These are phyloP conservation scores for Xerophyta viscosa DNA, from an alignment of 106 monocot species.

Conservation along the genomic window DNA sequence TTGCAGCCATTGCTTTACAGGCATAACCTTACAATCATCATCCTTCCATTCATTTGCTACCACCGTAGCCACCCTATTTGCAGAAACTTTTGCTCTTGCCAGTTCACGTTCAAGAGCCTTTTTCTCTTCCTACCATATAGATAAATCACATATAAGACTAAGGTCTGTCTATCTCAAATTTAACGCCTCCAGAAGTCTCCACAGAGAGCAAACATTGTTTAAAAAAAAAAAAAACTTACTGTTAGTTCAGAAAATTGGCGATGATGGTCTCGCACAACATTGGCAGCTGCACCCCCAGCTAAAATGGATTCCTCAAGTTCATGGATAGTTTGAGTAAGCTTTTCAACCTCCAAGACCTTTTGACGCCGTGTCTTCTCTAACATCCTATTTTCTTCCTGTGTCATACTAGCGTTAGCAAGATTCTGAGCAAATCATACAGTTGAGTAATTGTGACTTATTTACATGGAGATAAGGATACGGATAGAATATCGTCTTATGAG, in stretches of 20 bases:
- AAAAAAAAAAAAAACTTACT: slow-evolving; percentile 17
- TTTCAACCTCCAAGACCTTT: slow-evolving; percentile 50
- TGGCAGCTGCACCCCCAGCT: slow-evolving; percentile 38
- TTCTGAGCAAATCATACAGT: too few species aligned
- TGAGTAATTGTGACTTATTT: too few species aligned
- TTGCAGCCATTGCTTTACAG: slow-evolving; percentile 70
- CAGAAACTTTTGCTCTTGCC: slow-evolving; percentile 46
- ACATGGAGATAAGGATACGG: too few species aligned
- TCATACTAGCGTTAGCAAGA: too few species aligned
- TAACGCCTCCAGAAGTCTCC: too few species aligned
- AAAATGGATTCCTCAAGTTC: slow-evolving; percentile 71
- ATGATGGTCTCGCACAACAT: slow-evolving; percentile 48
- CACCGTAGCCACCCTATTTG: slow-evolving; percentile 43
- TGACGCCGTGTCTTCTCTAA: slow-evolving; percentile 47
- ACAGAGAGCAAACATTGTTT: too few species aligned
- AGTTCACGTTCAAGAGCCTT: slow-evolving; percentile 62
- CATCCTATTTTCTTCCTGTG: slow-evolving; percentile 62
- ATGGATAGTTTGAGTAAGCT: slow-evolving; percentile 31
- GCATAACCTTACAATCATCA: slow-evolving; percentile 42
- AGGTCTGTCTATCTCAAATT: not conserved
- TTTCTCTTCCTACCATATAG: slow-evolving; percentile 43
- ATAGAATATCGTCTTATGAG: too few species aligned
- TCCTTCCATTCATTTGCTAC: slow-evolving; percentile 65
- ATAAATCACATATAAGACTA: not conserved
- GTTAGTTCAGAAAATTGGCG: slow-evolving; percentile 49